Percentiles rank a stretch among this genome's conserved stretches.
These are phyloP conservation scores for Xanthoparmelia taractica DNA, from an alignment of 495 filamentous ascomycete species.

Conservation along the genomic window DNA sequence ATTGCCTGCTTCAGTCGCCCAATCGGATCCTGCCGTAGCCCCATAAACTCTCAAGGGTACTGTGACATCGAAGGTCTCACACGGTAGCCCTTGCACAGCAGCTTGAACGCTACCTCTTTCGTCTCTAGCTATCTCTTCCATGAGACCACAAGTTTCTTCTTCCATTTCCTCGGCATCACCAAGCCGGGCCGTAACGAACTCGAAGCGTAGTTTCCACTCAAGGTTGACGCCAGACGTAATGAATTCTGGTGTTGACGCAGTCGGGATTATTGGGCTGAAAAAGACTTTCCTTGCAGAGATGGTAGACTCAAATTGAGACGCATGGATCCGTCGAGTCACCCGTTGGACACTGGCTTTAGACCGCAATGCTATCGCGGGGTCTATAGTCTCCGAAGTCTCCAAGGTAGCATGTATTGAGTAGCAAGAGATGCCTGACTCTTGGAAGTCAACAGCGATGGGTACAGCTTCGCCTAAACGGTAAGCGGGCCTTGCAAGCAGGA, in stretches of 20 bases:
- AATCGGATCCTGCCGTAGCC: conserved; percentile 38
- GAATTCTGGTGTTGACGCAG: conserved; percentile 76
- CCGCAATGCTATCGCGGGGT: conserved; percentile 70
- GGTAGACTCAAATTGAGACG: conserved; percentile 66
- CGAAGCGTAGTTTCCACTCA: conserved; percentile 78
- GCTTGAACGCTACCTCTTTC: conserved; percentile 65
- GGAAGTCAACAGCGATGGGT: conserved; percentile 74
- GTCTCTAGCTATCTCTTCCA: conserved; percentile 53
- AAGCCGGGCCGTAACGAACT: conserved; percentile 66
- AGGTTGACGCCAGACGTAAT: conserved; percentile 77
- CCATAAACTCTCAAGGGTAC: conserved; percentile 82
- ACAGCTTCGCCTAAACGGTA: conserved; percentile 87
- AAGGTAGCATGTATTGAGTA: conserved; percentile 70
- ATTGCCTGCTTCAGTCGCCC: conserved; percentile 16
- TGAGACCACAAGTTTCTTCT: conserved; percentile 37
- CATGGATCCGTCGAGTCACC: conserved; percentile 74
- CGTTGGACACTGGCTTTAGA: conserved; percentile 75
- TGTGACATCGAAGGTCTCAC: conserved; percentile 83
- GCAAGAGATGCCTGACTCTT: conserved; percentile 61
- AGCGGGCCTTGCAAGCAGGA: conserved; percentile 82
- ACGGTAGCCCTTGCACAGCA: conserved; percentile 65
- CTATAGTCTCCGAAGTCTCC: conserved; percentile 73
- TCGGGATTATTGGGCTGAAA: conserved; percentile 74
- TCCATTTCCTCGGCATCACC: conserved; percentile 23
- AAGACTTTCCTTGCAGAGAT: conserved; percentile 69